These are phyloP conservation scores for Ophiostoma quercus DNA, from an alignment of 2,329 filamentous ascomycete genomes.

Conservation along the genomic window DNA sequence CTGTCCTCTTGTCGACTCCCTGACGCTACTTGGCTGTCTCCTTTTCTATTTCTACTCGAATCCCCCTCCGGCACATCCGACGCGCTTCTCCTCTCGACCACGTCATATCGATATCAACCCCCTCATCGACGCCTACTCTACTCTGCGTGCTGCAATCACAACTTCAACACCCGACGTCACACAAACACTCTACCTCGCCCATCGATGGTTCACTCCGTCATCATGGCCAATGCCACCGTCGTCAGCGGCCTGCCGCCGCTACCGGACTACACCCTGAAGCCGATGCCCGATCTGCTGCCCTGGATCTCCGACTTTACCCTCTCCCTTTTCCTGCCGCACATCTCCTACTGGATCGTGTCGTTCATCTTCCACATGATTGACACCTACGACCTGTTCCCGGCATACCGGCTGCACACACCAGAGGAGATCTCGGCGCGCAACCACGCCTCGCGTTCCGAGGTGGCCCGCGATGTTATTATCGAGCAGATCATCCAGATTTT, in stretches of 20 bases:
- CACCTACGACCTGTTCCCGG: conserved; percentile 74
- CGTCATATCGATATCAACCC: neutral
- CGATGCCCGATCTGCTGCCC: conserved; percentile 65
- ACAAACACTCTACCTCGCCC: neutral
- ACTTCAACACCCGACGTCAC: neutral
- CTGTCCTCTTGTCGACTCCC: neutral
- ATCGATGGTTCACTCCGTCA: conserved; percentile 38
- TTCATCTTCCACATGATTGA: conserved; percentile 85
- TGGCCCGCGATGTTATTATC: conserved; percentile 82
- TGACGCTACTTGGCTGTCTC: neutral
- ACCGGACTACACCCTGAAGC: conserved; percentile 69
- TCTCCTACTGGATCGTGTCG: conserved; percentile 85
- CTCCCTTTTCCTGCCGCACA: conserved; percentile 67
- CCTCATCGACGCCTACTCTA: neutral
- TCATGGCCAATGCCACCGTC: conserved; percentile 50
- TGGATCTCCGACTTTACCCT: conserved; percentile 78
- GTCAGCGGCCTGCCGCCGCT: conserved; percentile 71
- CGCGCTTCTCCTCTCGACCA: neutral
- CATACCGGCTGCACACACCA: conserved; percentile 92
- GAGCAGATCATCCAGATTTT: conserved; percentile 86
- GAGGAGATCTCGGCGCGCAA: conserved; percentile 85
- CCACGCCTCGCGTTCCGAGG: conserved; percentile 76
- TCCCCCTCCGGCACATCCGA: conserved; percentile 15
- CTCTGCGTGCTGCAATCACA: neutral
- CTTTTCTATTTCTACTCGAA: conserved; percentile 16